Conservation (phyloP, 805 yeast genomes). For the Ogataea saltuana region DNA sequence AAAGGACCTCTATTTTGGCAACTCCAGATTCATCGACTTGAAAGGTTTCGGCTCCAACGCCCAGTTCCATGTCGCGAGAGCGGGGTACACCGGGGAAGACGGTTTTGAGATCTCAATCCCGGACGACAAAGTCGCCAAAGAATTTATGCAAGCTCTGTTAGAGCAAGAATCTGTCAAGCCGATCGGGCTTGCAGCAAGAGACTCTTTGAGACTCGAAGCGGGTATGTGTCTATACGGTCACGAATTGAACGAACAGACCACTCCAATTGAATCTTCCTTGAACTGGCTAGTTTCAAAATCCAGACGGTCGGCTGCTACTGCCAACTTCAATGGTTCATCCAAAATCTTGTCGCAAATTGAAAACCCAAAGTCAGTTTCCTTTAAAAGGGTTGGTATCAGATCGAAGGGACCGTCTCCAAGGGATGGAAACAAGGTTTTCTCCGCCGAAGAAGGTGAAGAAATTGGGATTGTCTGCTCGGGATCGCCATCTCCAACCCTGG, state of each 20-base stretch:
- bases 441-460: constrained; percentile 50
- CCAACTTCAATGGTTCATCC: constrained; percentile 73
- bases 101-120: constrained; percentile 92
- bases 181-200: constrained; percentile 97
- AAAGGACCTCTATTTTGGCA: constrained; percentile 70
- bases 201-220: constrained; percentile 91
- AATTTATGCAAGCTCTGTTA: constrained; percentile 62
- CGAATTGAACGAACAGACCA: constrained; percentile 73
- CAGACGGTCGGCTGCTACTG: constrained; percentile 54
- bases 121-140: constrained; percentile 50
- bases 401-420: constrained; percentile 93
- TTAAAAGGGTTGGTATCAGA: constrained; percentile 72
- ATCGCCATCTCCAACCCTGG: constrained; percentile 59
- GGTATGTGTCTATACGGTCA: constrained; percentile 98
- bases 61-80: constrained; percentile 79
- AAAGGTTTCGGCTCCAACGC: constrained; percentile 41
- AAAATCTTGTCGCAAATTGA: constrained; percentile 67
- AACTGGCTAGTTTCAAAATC: constrained; percentile 87
- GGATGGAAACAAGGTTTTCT: constrained; percentile 65
- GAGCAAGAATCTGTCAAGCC: constrained; percentile 64
- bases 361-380: constrained; percentile 57
- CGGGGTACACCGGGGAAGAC: constrained; percentile 98
- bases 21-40: constrained; percentile 50
- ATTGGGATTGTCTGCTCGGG: constrained; percentile 61
- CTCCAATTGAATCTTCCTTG: constrained; percentile 88